These are phyloP conservation scores for Paecilomyces dactylethromorphus DNA, from an alignment of 2,329 filamentous ascomycete species.

Conservation along the genomic window DNA sequence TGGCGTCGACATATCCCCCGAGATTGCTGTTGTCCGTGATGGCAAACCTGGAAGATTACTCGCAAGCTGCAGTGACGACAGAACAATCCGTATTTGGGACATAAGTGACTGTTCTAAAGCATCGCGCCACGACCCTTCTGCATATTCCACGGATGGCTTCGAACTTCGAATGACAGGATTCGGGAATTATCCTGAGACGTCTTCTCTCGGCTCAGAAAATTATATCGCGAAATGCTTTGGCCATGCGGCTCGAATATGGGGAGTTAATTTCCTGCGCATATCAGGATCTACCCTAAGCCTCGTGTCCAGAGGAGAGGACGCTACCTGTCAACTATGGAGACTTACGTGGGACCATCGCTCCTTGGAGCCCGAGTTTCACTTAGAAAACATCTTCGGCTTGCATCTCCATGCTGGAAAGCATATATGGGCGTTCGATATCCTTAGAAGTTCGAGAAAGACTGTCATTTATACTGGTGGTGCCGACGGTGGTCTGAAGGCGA, in stretches of 20 bases:
- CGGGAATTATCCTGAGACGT: slow-evolving; percentile 35
- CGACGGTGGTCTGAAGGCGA: slow-evolving; percentile 58
- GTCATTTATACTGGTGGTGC: slow-evolving; percentile 71
- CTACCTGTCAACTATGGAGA: slow-evolving; percentile 67
- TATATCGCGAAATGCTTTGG: slow-evolving; percentile 71
- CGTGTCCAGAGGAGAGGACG: slow-evolving; percentile 80
- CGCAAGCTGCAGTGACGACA: slow-evolving; percentile 89
- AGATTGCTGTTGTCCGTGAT: slow-evolving; percentile 33
- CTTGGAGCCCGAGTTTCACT: slow-evolving; percentile 11
- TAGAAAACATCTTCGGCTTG: slow-evolving; percentile 46
- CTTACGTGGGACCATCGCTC: slow-evolving; percentile 34
- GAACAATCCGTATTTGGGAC: slow-evolving; percentile 84
- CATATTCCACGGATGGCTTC: slow-evolving; percentile 30
- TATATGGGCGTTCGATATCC: slow-evolving; percentile 66
- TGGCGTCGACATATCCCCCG: slow-evolving; percentile 69
- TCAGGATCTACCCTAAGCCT: slow-evolving; percentile 40
- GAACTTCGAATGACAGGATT: slow-evolving; percentile 57
- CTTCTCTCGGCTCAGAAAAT: slow-evolving; percentile 34
- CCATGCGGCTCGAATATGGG: slow-evolving; percentile 86
- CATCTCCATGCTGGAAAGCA: slow-evolving; percentile 78
- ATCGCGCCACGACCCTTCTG: slow-evolving; percentile 21
- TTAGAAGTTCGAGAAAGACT: slow-evolving; percentile 21
- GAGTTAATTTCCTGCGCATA: slow-evolving; percentile 58
- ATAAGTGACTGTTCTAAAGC: slow-evolving; percentile 51
- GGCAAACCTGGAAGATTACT: slow-evolving; percentile 54